These are phyloP conservation scores for Anisodus acutangulus DNA, from an alignment of 257 asterid species.

Conservation along the genomic window DNA sequence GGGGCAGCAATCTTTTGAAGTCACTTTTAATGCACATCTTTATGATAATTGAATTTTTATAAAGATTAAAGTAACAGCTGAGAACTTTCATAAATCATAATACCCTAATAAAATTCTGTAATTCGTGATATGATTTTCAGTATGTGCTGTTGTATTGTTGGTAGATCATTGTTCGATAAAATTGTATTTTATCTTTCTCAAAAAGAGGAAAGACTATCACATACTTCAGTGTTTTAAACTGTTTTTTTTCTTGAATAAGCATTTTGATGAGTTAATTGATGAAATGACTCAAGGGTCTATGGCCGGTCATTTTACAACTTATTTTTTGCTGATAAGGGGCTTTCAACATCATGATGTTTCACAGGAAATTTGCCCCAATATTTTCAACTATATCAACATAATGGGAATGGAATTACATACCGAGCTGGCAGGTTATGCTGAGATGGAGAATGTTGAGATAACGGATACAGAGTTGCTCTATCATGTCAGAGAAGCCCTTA, in stretches of 20 bases:
- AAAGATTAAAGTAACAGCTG: neutral
- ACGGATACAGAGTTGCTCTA: constrained; percentile 63
- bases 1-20: neutral
- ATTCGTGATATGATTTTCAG: neutral
- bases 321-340: neutral
- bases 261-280: neutral
- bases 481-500: constrained; percentile 69
- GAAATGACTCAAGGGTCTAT: neutral
- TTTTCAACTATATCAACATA: neutral
- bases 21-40: neutral
- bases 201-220: neutral
- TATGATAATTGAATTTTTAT: neutral
- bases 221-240: neutral
- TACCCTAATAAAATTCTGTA: neutral
- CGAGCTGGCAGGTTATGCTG: constrained; percentile 37
- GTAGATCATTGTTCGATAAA: neutral
- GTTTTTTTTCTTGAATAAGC: neutral
- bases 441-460: constrained; percentile 51
- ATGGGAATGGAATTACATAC: constrained; percentile 57
- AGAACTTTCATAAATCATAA: neutral
- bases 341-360: neutral
- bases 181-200: neutral
- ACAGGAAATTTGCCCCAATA: neutral
- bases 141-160: neutral
- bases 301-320: neutral